Conservation (phyloP, 73 alveolate species). For the Paramecium primaurelia region DNA sequence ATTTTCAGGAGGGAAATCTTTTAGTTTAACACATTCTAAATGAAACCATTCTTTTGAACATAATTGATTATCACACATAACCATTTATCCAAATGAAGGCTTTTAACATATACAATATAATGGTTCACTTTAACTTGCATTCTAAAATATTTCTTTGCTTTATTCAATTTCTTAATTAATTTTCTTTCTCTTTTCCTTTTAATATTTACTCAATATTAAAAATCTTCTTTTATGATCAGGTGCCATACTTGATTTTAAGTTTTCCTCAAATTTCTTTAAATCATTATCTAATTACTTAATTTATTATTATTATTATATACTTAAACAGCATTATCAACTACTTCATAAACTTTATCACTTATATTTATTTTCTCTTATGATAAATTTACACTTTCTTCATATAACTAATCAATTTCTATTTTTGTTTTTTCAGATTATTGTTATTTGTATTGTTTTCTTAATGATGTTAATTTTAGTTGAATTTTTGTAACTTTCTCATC, state of each 20-base stretch:
- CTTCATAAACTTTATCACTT: slow-evolving; percentile 25
- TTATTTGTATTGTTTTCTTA: neutral
- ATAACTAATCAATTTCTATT: neutral
- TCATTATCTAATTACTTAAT: neutral
- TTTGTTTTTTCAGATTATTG: neutral
- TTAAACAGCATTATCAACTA: slow-evolving; percentile 37
- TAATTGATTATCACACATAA: slow-evolving; percentile 41
- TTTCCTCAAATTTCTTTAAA: slow-evolving; percentile 45
- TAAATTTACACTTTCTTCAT: neutral
- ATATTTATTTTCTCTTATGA: neutral
- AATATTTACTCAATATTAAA: neutral
- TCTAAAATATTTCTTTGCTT: slow-evolving; percentile 35
- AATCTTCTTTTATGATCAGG: slow-evolving; percentile 50
- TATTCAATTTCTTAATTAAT: slow-evolving; percentile 36
- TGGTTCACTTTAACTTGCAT: slow-evolving; percentile 39
- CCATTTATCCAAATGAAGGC: slow-evolving; percentile 44
- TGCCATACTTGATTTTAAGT: slow-evolving; percentile 11
- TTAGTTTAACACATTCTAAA: slow-evolving; percentile 30
- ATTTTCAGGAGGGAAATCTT: neutral
- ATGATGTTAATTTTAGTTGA: neutral
- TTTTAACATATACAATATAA: slow-evolving; percentile 16
- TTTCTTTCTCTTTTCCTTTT: slow-evolving; percentile 37
- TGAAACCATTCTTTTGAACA: slow-evolving; percentile 42
- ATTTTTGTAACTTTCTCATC: slow-evolving; percentile 34
- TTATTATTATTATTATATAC: neutral